These are phyloP conservation scores for Puccinellia tenuiflora DNA, from an alignment of 176 grass and related monocot genomes.

Conservation along the genomic window DNA sequence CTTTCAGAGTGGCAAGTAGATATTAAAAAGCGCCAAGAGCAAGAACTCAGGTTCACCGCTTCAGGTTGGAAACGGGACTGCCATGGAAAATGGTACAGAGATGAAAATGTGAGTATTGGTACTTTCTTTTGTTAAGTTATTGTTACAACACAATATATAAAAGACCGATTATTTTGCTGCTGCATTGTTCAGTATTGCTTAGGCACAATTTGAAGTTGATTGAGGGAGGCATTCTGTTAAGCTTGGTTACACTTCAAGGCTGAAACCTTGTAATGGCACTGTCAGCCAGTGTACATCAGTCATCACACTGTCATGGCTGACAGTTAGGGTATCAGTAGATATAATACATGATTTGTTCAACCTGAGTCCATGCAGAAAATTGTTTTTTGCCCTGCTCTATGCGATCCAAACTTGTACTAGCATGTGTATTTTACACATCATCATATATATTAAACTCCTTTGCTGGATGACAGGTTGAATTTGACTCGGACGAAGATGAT, in stretches of 20 bases:
- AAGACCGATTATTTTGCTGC: background rate
- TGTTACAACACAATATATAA: background rate
- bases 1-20: conserved; percentile 31
- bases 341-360: background rate
- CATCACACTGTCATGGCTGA: background rate
- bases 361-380: background rate
- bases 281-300: background rate
- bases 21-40: conserved; percentile 29
- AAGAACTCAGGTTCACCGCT: conserved; percentile 66
- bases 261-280: background rate
- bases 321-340: background rate
- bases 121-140: background rate
- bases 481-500: conserved; percentile 73
- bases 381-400: background rate
- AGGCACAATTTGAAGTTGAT: background rate
- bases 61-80: conserved; percentile 64
- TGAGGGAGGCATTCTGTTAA: background rate
- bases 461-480: conserved; percentile 58
- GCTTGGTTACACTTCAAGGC: background rate
- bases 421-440: background rate
- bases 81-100: conserved; percentile 79
- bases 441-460: background rate
- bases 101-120: conserved; percentile 60
- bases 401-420: background rate
- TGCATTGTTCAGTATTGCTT: no score